Conservation (phyloP, 1,284 basidiomycete genomes). For the Meira nashicola region DNA sequence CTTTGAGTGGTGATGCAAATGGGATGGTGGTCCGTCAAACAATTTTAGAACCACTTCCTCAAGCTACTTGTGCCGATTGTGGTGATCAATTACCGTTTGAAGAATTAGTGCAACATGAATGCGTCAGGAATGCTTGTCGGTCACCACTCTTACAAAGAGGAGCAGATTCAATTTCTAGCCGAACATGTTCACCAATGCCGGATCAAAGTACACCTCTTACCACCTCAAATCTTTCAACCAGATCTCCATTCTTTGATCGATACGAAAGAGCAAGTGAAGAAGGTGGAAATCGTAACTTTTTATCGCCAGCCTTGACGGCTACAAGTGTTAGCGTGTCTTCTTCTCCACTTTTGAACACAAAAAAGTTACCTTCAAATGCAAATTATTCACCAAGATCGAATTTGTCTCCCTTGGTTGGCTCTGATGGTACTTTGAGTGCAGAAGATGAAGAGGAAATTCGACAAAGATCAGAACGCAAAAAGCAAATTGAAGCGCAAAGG, state of each 20-base stretch:
- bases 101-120: constrained; percentile 31
- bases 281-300: no score
- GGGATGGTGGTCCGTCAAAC: constrained; percentile 14
- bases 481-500: constrained; percentile 2
- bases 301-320: no score
- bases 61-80: constrained; percentile 42
- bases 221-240: neutral
- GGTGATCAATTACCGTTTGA: constrained; percentile 32
- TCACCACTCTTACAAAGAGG: constrained; percentile 11
- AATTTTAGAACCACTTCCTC: constrained; percentile 31
- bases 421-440: no score
- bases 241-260: constrained; percentile 31
- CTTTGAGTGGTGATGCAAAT: constrained; percentile 1
- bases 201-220: neutral
- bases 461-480: neutral
- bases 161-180: neutral
- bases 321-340: no score
- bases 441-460: no score
- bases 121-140: constrained; percentile 19
- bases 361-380: no score
- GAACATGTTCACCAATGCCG: neutral
- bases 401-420: no score
- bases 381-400: no score
- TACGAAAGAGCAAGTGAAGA: constrained; percentile 15
- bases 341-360: no score